A percentile compares a stretch with the other conserved stretches of the same genome.
phyloP scores from a whole-genome alignment of 2,329 filamentous ascomycete genomes.

The Ceratocystis cubensis region DNA sequence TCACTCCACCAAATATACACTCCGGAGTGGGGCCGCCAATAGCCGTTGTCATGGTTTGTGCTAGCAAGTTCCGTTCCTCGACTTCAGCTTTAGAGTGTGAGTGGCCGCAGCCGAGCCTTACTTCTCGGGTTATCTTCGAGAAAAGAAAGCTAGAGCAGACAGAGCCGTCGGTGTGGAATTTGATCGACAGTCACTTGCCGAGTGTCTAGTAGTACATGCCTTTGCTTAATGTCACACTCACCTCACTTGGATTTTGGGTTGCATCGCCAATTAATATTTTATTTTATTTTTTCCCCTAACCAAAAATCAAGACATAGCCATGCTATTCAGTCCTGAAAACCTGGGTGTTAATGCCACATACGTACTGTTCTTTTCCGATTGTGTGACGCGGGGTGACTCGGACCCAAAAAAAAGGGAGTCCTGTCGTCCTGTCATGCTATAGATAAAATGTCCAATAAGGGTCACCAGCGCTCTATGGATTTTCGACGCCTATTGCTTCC shows the following conservation, averaged over 20 bases:
- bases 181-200: too few relatives aligned
- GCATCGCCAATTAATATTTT: not conserved
- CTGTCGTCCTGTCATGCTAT: not conserved
- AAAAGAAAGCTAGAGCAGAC: too few relatives aligned
- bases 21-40: constrained; percentile 3
- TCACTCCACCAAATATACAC: not conserved
- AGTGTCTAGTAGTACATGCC: too few relatives aligned
- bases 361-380: not conserved
- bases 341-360: not conserved
- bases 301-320: not conserved
- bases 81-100: too few relatives aligned
- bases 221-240: too few relatives aligned
- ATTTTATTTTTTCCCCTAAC: not conserved
- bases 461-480: not conserved
- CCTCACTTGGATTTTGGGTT: too few relatives aligned
- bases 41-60: not conserved
- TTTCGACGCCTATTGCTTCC: not conserved
- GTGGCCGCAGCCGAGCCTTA: not conserved
- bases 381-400: not conserved
- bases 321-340: not conserved
- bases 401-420: not conserved
- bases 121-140: not conserved
- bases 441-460: not conserved
- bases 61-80: too few relatives aligned
- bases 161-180: too few relatives aligned